Conservation (phyloP, 495 filamentous ascomycete genomes). For the Bryoglossum gracile region DNA sequence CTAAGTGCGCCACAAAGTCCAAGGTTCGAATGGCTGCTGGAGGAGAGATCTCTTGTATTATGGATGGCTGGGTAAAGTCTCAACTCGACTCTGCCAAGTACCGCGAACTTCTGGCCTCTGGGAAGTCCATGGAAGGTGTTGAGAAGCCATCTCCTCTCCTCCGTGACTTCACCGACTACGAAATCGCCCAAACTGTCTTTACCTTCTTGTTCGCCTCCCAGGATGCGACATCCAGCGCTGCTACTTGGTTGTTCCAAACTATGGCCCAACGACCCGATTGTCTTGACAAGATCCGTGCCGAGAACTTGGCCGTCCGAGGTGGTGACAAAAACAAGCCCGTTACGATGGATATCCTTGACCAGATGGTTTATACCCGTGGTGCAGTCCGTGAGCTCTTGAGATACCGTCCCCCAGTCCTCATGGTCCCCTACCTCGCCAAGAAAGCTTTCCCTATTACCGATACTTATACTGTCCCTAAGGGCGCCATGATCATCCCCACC, state of each 20-base stretch:
- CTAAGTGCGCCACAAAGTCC: slow-evolving; percentile 86
- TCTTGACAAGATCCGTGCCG: slow-evolving; percentile 83
- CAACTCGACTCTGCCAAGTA: slow-evolving; percentile 79
- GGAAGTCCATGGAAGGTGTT: slow-evolving; percentile 53
- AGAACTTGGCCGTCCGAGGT: slow-evolving; percentile 72
- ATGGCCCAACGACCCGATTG: slow-evolving; percentile 91
- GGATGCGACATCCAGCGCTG: slow-evolving; percentile 89
- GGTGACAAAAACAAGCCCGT: slow-evolving; percentile 66
- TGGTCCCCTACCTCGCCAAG: slow-evolving; percentile 95
- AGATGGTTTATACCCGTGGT: slow-evolving; percentile 83
- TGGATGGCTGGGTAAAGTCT: slow-evolving; percentile 86
- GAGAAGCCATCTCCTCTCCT: slow-evolving; percentile 79
- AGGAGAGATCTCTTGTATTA: slow-evolving; percentile 80
- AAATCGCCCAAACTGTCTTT: slow-evolving; percentile 92
- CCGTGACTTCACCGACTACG: slow-evolving; percentile 81
- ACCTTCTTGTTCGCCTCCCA: slow-evolving; percentile 98
- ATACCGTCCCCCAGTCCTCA: slow-evolving; percentile 94
- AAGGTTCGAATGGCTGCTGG: slow-evolving; percentile 90
- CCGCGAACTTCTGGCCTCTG: slow-evolving; percentile 61
- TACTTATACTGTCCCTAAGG: slow-evolving; percentile 83
- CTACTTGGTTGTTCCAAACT: slow-evolving; percentile 91
- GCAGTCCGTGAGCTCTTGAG: slow-evolving; percentile 90
- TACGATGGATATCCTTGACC: slow-evolving; percentile 77
- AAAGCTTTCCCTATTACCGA: slow-evolving; percentile 89
- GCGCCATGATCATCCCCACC: slow-evolving; percentile 89